Evolutionary conservation across 176 grass and related monocot species (phyloP).

Genomic region (Eleusine indica): DNA sequence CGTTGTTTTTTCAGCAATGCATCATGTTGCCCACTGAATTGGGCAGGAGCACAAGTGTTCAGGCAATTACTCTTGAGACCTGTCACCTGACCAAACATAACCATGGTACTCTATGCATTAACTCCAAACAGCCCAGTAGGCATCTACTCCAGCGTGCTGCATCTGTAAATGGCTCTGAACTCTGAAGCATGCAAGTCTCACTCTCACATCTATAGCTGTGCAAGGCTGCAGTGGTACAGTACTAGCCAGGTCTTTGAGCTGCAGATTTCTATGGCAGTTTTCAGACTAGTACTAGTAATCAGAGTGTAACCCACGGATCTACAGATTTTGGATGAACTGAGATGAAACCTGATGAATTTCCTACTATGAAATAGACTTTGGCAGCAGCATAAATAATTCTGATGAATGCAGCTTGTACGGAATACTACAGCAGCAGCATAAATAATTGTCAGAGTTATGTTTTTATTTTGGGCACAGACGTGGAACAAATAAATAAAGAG

Average conservation of each 20-base stretch:
- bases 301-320: not conserved
- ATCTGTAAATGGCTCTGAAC: not conserved
- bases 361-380: not conserved
- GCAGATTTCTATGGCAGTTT: too few relatives aligned
- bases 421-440: constrained; percentile 2
- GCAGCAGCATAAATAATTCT: not conserved
- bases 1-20: not conserved
- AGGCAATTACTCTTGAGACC: constrained; percentile 15
- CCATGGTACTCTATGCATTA: constrained; percentile 10
- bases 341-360: not conserved
- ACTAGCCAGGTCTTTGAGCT: not conserved
- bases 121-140: not conserved
- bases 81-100: constrained; percentile 27
- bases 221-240: not conserved
- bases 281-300: too few relatives aligned
- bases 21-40: constrained; percentile 5
- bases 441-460: not conserved
- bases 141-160: not conserved
- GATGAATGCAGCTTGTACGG: not conserved
- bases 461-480: too few relatives aligned
- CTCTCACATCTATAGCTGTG: not conserved
- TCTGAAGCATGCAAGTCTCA: not conserved
- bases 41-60: not conserved
- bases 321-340: not conserved
- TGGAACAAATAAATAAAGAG: not conserved